Evolutionary conservation across 345 rosid genomes (phyloP), one percentile per base, ranked within the genome.

Genomic region (Angophora floribunda): DNA sequence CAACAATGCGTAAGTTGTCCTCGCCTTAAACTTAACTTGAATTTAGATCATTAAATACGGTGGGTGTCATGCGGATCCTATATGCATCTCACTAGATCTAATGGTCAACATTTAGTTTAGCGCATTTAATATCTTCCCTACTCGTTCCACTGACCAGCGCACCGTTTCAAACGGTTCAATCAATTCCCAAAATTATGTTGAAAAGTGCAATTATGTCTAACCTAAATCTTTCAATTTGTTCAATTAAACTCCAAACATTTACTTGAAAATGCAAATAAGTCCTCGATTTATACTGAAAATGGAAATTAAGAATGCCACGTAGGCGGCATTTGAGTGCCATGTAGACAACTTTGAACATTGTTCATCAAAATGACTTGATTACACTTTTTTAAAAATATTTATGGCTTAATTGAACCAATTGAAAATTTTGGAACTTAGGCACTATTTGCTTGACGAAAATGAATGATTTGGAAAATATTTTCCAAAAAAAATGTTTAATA

Each of bases 381-480:
- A 15, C 47, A 36, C 26, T 70, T 70, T 70, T 17, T 17, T 2
- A 36, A 70, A 36, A 36, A 36, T 13, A 5, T 11, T 70, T 36
- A 32, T 21, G 47, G 13, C 47, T 70, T 70, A 36, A 36, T 70
- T 70, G 26, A 36, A 36, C 13, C 26, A 36, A 70, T 70, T 36
- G 47, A 36, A 70, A 36, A 21, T 70, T 30, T 32, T 36, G 11
- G 24, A 67, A 30, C 21, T 15, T 36, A 22, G 61, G 28, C 28
- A 21, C 6, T 0, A 0, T 55, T 55, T 26, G 0, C 24, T 55
- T 1, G 28, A 5, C 9, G 5, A 55, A 22, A 55, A 55, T 55
- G 28, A 55, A 22, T 55, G 61, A 55, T 55, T 55, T 55, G 28
- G 8, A 55, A 55, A 55, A 12, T 55, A 0, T 55, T 22, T 55